phyloP scores from a whole-genome alignment of 2,329 filamentous ascomycete species.

The Penicillium oxalicum region DNA sequence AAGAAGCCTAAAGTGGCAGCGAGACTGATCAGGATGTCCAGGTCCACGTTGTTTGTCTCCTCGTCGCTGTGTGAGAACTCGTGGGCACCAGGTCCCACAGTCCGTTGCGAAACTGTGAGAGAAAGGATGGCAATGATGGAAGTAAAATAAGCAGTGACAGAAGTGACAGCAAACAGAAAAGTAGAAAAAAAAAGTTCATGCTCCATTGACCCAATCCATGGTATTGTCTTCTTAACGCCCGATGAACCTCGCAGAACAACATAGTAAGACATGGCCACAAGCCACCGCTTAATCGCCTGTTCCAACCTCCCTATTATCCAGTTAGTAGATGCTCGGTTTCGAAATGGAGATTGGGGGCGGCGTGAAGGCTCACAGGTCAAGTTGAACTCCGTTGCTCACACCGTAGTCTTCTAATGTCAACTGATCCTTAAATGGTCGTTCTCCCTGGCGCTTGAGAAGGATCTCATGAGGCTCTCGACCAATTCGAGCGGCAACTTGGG shows the following conservation, averaged over 20 bases:
- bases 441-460: constrained; percentile 82
- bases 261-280: not conserved
- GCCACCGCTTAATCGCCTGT: constrained; percentile 37
- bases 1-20: not conserved
- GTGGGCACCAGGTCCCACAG: not conserved
- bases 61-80: not conserved
- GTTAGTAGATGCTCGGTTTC: constrained; percentile 19
- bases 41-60: not conserved
- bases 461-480: constrained; percentile 88
- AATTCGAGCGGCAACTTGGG: constrained; percentile 82
- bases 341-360: not conserved
- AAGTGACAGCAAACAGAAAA: constrained; percentile 8
- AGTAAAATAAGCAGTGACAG: constrained; percentile 3
- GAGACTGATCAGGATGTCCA: not conserved
- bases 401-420: constrained; percentile 86
- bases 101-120: not conserved
- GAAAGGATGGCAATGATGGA: not conserved
- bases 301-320: constrained; percentile 38
- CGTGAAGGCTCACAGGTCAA: constrained; percentile 40
- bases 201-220: constrained; percentile 10
- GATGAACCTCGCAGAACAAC: constrained; percentile 9
- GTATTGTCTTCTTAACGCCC: constrained; percentile 7
- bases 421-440: constrained; percentile 88
- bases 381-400: constrained; percentile 77
- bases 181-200: constrained; percentile 9